A percentile compares a stretch with the other conserved stretches of the same genome.
These are phyloP conservation scores for Miscanthus lutarioriparius DNA, from an alignment of 176 grass and related monocot species.

Conservation along the genomic window DNA sequence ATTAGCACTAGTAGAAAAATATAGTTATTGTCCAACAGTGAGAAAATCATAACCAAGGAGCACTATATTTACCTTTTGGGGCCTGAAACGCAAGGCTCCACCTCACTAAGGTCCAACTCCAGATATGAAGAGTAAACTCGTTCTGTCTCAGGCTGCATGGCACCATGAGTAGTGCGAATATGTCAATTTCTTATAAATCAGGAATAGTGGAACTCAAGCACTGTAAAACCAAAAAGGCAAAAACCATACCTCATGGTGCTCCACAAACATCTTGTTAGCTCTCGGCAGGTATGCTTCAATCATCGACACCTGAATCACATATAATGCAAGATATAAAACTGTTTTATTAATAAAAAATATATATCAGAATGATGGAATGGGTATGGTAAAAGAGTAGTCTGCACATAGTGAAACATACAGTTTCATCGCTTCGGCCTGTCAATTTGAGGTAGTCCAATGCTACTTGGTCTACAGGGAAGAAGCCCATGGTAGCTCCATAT, in stretches of 20 bases:
- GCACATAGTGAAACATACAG: conserved; percentile 32
- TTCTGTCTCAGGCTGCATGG: conserved; percentile 52
- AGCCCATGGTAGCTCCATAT: conserved; percentile 77
- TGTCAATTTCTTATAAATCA: neutral
- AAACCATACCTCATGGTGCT: conserved; percentile 53
- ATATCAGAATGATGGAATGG: neutral
- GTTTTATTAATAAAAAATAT: neutral
- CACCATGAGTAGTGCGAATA: conserved; percentile 3
- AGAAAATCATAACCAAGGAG: neutral
- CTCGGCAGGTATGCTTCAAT: conserved; percentile 74
- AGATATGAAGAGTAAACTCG: conserved; percentile 72
- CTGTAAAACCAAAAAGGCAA: neutral
- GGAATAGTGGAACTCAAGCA: conserved; percentile 21
- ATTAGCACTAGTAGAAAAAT: neutral
- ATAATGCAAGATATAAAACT: neutral
- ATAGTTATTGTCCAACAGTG: neutral
- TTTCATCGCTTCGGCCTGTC: conserved; percentile 68
- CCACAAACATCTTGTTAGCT: conserved; percentile 89
- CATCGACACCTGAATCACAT: conserved; percentile 62
- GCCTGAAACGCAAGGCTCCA: conserved; percentile 72
- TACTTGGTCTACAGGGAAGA: conserved; percentile 72
- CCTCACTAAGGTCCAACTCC: conserved; percentile 57
- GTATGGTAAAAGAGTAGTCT: neutral
- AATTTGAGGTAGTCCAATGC: conserved; percentile 64
- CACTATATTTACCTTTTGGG: conserved; percentile 62